Conservation (phyloP, 306 rosid species). For the Lablab purpureus region DNA sequence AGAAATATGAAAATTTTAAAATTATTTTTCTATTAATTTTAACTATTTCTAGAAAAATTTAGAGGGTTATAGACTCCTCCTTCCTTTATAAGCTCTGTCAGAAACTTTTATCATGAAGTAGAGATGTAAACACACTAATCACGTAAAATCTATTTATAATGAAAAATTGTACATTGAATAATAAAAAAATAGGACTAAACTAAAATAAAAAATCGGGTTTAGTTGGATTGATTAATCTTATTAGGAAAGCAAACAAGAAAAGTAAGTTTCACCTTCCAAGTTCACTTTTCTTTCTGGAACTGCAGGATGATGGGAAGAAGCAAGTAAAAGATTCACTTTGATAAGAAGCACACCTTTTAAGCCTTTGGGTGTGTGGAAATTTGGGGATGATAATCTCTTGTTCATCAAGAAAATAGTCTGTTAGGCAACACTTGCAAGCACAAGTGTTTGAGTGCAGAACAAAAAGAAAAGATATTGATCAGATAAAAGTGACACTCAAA, state of each 20-base stretch:
- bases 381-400: conserved; percentile 25
- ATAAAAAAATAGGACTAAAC: too few relatives aligned
- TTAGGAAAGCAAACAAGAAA: neutral
- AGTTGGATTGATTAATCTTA: neutral
- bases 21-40: too few relatives aligned
- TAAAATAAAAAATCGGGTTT: neutral
- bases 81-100: too few relatives aligned
- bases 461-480: conserved; percentile 36
- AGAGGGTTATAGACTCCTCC: too few relatives aligned
- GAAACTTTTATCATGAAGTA: too few relatives aligned
- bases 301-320: neutral
- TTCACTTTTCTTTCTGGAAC: neutral
- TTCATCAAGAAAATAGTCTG: conserved; percentile 40
- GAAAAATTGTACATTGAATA: too few relatives aligned
- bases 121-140: too few relatives aligned
- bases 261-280: neutral
- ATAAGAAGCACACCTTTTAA: neutral
- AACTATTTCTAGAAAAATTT: too few relatives aligned
- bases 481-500: conserved; percentile 67
- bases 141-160: too few relatives aligned
- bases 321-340: conserved; percentile 1
- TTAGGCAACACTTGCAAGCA: conserved; percentile 53
- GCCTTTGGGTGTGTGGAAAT: neutral
- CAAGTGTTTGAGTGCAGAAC: conserved; percentile 42
- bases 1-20: too few relatives aligned